Base-by-base conservation (phyloP, 371 early-diverging fungal species). In the Lichtheimia corymbifera region DNA sequence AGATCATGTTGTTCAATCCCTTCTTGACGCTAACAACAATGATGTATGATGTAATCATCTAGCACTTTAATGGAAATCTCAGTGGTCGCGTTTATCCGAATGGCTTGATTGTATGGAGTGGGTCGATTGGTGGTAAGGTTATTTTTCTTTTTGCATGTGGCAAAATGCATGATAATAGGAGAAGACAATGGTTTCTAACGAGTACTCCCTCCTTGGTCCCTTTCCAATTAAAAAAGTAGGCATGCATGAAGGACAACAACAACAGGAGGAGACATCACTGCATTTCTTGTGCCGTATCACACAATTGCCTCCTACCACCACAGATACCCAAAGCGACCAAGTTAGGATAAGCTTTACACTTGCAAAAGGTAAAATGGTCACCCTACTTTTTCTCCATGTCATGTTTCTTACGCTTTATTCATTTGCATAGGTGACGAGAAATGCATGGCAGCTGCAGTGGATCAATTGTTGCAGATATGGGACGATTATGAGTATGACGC, bases 51-150 rank as follows among this genome's bases (percentile, higher is more conserved):
- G n/a, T 17, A 15, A 15, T 62, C 17, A 56, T 53, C 6, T 42
- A 65, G 44, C 64, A 63, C 52, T 67, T 63, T 50, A 11, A 63
- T 52, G 68, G 68, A 22, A 63, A 63, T 47, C 50, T 67, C 15
- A 55, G 63, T 25, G 68, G 68, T 30, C 63, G 64, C n/a, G 44
- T 67, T 24, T 67, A 67, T 45, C 68, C 68, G 7, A 63, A 52
- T 14, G 62, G 62, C 15, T 58, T 63, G 22, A 63, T 67, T 43
- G 58, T 67, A 25, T 67, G 68, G 68, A 59, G 44, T 35, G 68
- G 63, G 13, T 59, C 61, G 12, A 35, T 35, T 35, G 11, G 35
- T 35, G 35, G 35, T 35, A 35, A 35, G 35, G 11, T 45, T 56
- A 9, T 56, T 45, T 25, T 25, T n/a, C n/a, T 47, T 7, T 18